Evolutionary conservation across 73 alveolate genomes (phyloP), one percentile per base, ranked within the genome.

Genomic region (Durusdinium trenchii): DNA sequence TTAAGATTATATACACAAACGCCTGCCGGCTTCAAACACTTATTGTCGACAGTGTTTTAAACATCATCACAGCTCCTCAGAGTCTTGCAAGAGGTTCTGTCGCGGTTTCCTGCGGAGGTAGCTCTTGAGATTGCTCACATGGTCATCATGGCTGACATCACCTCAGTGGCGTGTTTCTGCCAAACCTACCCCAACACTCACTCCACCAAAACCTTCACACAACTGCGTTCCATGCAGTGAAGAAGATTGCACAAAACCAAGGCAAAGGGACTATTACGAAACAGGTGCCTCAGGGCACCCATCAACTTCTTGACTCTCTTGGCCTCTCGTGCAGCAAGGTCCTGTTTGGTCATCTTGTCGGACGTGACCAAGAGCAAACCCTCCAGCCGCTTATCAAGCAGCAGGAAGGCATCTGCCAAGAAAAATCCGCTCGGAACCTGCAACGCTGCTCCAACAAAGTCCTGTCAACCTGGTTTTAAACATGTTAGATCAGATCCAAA

Each of bases 241-340:
- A 57, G 12, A 16, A 16, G 23, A 57, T 23, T 23, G 32, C 23
- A 23, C 69, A 16, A 57, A 16, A 57, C 32, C 23, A 57, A 57
- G 23, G 12, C 12, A 12, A 16, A 57, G 69, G 69, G 12, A 38
- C 84, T 5, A 6, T 71, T 71, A 36, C 84, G 84, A 45, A 28
- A 71, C 42, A 71, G 45, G 6, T 6, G 48, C 48, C 84, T 28
- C 48, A 71, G 84, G 28, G 84, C 42, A 71, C 84, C 46, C 84
- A 71, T 71, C 38, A 71, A 38, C 42, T 6, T 28, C 84, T 71
- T 71, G 28, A 71, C 28, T 20, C 84, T 36, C 46, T 71, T 71
- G 84, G 84, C 84, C 28, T 71, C 84, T 45, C 84, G 42, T 38
- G 84, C 84, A 32, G 84, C 84, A 32, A 38, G 28, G 47, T 32